Conservation (phyloP, 2,329 filamentous ascomycete genomes). For the Chrysoporthe puriensis region DNA sequence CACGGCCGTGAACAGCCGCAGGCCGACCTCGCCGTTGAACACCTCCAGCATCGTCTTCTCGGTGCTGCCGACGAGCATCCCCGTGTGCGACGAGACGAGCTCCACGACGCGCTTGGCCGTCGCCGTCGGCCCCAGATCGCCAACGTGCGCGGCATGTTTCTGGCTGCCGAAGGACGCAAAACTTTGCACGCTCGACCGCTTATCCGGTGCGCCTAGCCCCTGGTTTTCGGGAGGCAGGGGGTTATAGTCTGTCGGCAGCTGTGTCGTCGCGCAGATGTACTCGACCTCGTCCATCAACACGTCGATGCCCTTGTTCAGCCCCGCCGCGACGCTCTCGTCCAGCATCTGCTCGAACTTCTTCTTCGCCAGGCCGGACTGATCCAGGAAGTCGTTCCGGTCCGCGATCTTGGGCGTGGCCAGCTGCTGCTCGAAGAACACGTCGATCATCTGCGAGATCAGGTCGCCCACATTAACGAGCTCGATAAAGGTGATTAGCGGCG, state of each 20-base stretch:
- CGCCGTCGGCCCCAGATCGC: conserved; percentile 72
- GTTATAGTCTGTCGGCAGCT: conserved; percentile 88
- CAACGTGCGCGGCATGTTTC: conserved; percentile 43
- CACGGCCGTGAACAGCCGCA: conserved; percentile 86
- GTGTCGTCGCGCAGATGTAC: conserved; percentile 87
- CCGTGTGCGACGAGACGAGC: conserved; percentile 84
- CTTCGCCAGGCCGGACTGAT: conserved; percentile 90
- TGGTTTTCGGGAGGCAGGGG: conserved; percentile 53
- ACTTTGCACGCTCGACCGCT: conserved; percentile 26
- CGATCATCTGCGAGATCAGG: conserved; percentile 97
- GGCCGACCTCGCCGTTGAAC: conserved; percentile 95
- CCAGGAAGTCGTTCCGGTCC: conserved; percentile 92
- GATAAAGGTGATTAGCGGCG: conserved; percentile 91
- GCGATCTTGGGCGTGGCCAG: conserved; percentile 79
- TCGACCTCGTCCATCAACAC: conserved; percentile 98
- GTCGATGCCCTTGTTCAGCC: conserved; percentile 96
- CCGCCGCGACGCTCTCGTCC: conserved; percentile 93
- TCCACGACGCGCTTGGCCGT: conserved; percentile 83
- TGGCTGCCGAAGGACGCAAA: conserved; percentile 27
- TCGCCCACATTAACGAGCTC: conserved; percentile 98
- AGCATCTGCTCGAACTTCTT: conserved; percentile 99
- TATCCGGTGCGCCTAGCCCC: conserved; percentile 36
- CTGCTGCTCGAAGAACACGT: conserved; percentile 98
- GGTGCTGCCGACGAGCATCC: conserved; percentile 90
- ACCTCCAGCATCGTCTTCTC: conserved; percentile 98